phyloP scores from a whole-genome alignment of 202 grass and related monocot genomes.

The Brachypodium distachyon region DNA sequence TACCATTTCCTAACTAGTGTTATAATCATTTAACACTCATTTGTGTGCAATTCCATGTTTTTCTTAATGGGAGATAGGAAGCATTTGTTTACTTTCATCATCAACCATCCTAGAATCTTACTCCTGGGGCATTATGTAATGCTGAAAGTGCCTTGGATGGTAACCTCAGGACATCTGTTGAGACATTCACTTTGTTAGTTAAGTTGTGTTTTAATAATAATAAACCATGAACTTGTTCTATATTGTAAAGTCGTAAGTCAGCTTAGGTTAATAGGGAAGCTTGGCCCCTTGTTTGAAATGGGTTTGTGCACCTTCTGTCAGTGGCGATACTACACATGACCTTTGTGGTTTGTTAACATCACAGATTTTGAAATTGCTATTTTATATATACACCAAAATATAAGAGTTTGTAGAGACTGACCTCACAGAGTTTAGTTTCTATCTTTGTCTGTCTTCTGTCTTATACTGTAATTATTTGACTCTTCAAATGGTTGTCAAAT shows the following conservation, averaged over 20 bases:
- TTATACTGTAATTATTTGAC: slow-evolving; percentile 3
- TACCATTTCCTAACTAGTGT: not conserved
- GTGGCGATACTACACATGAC: no score
- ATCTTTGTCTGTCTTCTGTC: no score
- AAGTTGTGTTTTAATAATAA: not conserved
- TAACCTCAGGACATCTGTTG: not conserved
- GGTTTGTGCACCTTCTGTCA: not conserved
- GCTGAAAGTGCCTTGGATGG: not conserved
- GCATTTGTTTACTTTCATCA: not conserved
- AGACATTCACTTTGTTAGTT: not conserved
- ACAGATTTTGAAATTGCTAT: no score
- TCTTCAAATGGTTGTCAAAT: not conserved
- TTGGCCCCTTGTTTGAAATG: slow-evolving; percentile 10
- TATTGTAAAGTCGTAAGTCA: not conserved
- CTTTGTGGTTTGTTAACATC: no score
- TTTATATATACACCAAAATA: no score
- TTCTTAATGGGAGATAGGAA: not conserved
- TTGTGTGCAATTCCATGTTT: slow-evolving; percentile 2
- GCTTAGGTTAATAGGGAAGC: not conserved
- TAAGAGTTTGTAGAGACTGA: no score
- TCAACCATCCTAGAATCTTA: not conserved
- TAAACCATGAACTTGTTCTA: not conserved
- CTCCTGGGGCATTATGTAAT: not conserved
- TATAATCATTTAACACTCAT: not conserved
- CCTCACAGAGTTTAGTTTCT: no score